These are phyloP conservation scores for Bertia moriformis DNA, from an alignment of 2,329 filamentous ascomycete genomes.

Conservation along the genomic window DNA sequence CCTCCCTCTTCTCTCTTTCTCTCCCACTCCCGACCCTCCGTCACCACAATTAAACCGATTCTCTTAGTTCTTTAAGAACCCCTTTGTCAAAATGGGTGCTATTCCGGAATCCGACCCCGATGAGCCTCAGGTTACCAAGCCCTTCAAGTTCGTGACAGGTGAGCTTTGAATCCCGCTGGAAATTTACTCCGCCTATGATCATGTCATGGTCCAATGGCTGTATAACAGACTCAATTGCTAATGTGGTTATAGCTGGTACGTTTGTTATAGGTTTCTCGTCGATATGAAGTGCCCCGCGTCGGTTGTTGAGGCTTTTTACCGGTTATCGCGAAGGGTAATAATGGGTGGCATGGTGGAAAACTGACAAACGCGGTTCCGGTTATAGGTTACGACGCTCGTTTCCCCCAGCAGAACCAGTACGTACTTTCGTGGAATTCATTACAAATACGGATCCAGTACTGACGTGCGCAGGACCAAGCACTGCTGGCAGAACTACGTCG, in stretches of 20 bases:
- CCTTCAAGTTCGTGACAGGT: slow-evolving; percentile 99
- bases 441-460: slow-evolving; percentile 8
- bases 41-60: background rate
- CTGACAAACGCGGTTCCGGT: background rate
- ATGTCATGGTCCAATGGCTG: background rate
- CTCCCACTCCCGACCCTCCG: background rate
- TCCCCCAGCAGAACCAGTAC: slow-evolving; percentile 2
- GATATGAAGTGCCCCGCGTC: no score
- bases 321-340: background rate
- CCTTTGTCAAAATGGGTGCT: slow-evolving; percentile 29
- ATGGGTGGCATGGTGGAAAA: no score
- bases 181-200: no score
- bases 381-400: slow-evolving; percentile 1
- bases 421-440: slow-evolving; percentile 2
- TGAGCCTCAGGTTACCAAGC: slow-evolving; percentile 71
- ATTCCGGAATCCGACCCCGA: slow-evolving; percentile 80
- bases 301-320: background rate
- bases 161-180: slow-evolving; percentile 23
- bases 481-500: slow-evolving; percentile 99
- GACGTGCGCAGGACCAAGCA: slow-evolving; percentile 96
- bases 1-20: background rate
- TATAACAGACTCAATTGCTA: background rate
- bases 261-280: background rate
- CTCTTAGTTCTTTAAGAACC: background rate
- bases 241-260: background rate